Conservation (phyloP, 2,329 filamentous ascomycete genomes). For the Sporothrix mexicana region DNA sequence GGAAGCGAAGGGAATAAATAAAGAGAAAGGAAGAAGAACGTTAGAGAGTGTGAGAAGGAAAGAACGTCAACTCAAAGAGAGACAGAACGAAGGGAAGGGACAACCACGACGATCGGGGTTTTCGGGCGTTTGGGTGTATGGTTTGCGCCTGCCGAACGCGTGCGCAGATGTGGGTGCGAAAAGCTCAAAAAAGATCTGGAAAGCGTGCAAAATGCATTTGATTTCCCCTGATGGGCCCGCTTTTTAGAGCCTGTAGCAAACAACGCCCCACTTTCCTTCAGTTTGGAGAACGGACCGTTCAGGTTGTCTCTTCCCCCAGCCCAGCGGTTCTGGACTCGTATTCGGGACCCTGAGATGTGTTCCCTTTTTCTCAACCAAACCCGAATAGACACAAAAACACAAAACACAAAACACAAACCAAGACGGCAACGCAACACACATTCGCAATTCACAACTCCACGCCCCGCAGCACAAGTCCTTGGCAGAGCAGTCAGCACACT, state of each 20-base stretch:
- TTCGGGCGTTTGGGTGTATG: constrained; percentile 5
- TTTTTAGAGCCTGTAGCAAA: constrained; percentile 21
- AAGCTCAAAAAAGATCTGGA: constrained; percentile 11
- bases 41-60: too few relatives aligned
- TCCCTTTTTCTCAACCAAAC: constrained; percentile 24
- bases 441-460: neutral
- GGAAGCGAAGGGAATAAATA: neutral
- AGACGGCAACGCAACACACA: neutral
- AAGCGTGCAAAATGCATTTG: neutral
- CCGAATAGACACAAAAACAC: neutral
- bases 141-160: constrained; percentile 17
- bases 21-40: neutral
- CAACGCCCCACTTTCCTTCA: constrained; percentile 17
- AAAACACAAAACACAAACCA: neutral
- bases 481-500: neutral
- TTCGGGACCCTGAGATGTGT: constrained; percentile 10
- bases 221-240: constrained; percentile 15
- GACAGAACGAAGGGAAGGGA: constrained; percentile 12
- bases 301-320: neutral
- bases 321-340: constrained; percentile 17
- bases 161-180: neutral
- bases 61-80: neutral
- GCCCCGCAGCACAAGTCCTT: constrained; percentile 5
- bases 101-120: neutral
- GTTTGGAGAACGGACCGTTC: neutral